phyloP scores from a whole-genome alignment of 2,329 filamentous ascomycete genomes.

The Stemphylium vesicarium region DNA sequence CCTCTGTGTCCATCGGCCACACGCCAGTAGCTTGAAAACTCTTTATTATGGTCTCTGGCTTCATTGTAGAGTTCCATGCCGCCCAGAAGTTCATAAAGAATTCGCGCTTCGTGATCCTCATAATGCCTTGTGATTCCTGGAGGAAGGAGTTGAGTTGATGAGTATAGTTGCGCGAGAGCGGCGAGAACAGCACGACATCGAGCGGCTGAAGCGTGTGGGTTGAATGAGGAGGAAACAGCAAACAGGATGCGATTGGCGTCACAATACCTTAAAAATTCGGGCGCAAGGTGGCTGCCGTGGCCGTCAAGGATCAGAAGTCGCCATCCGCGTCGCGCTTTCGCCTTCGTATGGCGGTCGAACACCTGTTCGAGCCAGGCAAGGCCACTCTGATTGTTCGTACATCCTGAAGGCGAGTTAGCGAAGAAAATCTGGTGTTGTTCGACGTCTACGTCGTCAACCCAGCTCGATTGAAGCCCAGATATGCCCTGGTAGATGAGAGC shows the following conservation, averaged over 20 bases:
- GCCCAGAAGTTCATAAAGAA: not conserved
- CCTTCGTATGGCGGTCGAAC: not conserved
- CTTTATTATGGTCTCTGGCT: not conserved
- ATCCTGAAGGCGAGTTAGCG: not conserved
- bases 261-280: not conserved
- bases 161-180: not conserved
- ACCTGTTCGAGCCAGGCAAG: not conserved
- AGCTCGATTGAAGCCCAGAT: constrained; percentile 9
- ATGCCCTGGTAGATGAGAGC: constrained; percentile 8
- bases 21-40: not conserved
- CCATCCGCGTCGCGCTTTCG: not conserved
- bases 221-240: not conserved
- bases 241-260: not conserved
- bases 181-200: not conserved
- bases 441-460: not conserved
- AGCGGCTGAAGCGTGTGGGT: not conserved
- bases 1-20: not conserved
- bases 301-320: not conserved
- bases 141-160: not conserved
- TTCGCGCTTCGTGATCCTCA: too few relatives aligned
- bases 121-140: too few relatives aligned
- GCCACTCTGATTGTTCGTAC: not conserved
- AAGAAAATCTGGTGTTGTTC: not conserved
- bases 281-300: not conserved
- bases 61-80: not conserved